phyloP scores from a whole-genome alignment of 164 flowering plant species.

The Aristolochia fimbriata region DNA sequence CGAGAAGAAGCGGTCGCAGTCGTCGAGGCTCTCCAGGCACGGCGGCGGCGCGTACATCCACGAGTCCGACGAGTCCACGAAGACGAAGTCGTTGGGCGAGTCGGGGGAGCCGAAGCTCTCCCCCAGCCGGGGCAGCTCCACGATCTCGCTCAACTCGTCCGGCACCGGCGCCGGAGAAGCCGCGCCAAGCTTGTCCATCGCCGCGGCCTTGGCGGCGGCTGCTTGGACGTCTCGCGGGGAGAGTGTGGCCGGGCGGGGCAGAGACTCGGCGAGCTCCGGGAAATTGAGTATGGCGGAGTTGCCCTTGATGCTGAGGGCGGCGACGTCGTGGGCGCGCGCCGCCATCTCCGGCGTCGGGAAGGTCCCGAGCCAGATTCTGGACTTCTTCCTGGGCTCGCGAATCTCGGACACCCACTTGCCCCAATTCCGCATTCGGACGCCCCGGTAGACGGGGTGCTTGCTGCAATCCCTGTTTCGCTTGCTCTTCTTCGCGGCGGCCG shows the following conservation, averaged over 20 bases:
- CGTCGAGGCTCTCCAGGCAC: conserved; percentile 24
- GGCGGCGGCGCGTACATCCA: conserved; percentile 27
- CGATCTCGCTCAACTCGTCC: conserved; percentile 53
- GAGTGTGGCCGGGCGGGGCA: conserved; percentile 52
- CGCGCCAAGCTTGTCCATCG: conserved; percentile 34
- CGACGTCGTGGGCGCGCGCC: conserved; percentile 82
- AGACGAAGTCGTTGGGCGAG: conserved; percentile 22
- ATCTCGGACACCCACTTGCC: conserved; percentile 95
- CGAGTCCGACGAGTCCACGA: conserved; percentile 21
- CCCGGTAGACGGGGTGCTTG: conserved; percentile 61
- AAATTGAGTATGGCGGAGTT: conserved; percentile 58
- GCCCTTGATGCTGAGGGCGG: conserved; percentile 67
- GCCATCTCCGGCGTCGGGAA: conserved; percentile 81
- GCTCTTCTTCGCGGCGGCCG: conserved; percentile 4
- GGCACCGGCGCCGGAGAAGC: conserved; percentile 12
- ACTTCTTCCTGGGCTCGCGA: conserved; percentile 78
- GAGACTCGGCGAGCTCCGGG: conserved; percentile 44
- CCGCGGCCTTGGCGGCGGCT: conserved; percentile 69
- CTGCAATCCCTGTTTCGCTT: conserved; percentile 24
- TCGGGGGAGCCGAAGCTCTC: conserved; percentile 19
- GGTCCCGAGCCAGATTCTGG: conserved; percentile 88
- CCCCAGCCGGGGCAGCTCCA: conserved; percentile 46
- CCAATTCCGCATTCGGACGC: conserved; percentile 79
- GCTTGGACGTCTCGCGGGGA: conserved; percentile 60
- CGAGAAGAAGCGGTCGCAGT: conserved; percentile 6